Base-by-base conservation (phyloP, 1,139 yeast genomes). In the Geotrichum australiense region DNA sequence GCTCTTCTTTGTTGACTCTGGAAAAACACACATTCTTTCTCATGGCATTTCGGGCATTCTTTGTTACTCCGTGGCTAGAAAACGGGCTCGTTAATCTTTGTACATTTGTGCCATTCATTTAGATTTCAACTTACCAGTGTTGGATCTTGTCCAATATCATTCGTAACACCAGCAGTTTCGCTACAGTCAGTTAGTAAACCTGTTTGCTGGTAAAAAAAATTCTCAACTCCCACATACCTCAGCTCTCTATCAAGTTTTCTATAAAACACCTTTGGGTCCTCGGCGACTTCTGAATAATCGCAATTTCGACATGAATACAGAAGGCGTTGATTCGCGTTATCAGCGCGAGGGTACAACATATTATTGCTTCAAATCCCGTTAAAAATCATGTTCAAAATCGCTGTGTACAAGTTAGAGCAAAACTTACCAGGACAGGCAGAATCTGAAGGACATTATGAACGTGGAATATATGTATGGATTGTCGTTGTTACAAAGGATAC, bases 311-410 rank as follows among this genome's bases (percentile, higher is more conserved):
- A 91, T 44, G 94, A 91, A 61, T 85, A 91, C 46, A 91, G 70
- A 48, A 91, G 72, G 52, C 94, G 68, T 49, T 67, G 70, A 51
- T 68, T 65, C 40, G 69, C 70, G 58, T 83, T 84, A 62, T 93
- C 98, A 67, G 93, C 98, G 54, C 85, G 79, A n/a, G 99, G 98
- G 62, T 91, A 93, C 66, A 91, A 75, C 98, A 91, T 89, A 61
- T 93, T 93, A 72, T 93, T 93, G 74, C 82, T 60, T 25, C 23
- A 35, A 11, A 30, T 16, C 6, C n/a, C n/a, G n/a, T n/a, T n/a
- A n/a, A n/a, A n/a, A n/a, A n/a, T n/a, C n/a, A 23, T 14, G 8
- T 18, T 23, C 35, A 41, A 18, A 19, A 30, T 5, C 20, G 14
- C 7, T 11, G 37, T 5, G 6, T 5, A 5, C 19, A n/a, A n/a